Base-by-base conservation (phyloP, 2,329 filamentous ascomycete species). In the Colletotrichum truncatum region DNA sequence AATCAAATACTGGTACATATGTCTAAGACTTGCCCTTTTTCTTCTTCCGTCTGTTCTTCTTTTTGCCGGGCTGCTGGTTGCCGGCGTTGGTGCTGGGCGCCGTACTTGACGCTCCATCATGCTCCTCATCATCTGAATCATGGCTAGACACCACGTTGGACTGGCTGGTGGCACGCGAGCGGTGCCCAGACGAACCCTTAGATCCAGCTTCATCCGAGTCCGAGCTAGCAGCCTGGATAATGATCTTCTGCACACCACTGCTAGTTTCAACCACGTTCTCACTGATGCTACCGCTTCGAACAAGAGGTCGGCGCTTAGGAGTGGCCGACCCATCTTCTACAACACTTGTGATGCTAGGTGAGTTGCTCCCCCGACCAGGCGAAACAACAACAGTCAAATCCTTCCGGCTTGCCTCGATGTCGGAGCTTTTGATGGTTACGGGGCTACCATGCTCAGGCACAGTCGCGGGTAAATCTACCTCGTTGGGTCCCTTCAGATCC, bases 31-130 rank as follows among this genome's bases (percentile, higher is more conserved):
- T 77, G 28, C 73, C 71, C 60, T 75, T 79, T 61, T 75, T 76
- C 72, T 80, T 80, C 72, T 77, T 80, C 45, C 77, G 71, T 28
- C 76, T 73, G 59, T 76, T 79, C 68, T 78, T 78, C 68, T 77
- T 77, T 70, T 77, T 78, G 28, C 71, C 71, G 49, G 72, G 16
- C 26, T 58, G 57, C 28, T 54, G 66, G 11, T 54, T 55, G 6
- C 25, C n/a, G 25, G 36, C 58, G 26, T 43, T 66, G 38, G 53
- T 64, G 34, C 59, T 64, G 9, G 53, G 60, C 4, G 55, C 65
- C 12, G 52, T 59, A 38, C 56, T 67, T 2, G 66, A 66, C 6
- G 60, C 54, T 18, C 48, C 49, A 12, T 65, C 59, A 11, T 68
- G 51, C 10, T 51, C 63, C 21, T 67, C 62, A 9, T 60, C 59